Conservation (phyloP, 257 asterid genomes). For the Salvia hispanica region DNA sequence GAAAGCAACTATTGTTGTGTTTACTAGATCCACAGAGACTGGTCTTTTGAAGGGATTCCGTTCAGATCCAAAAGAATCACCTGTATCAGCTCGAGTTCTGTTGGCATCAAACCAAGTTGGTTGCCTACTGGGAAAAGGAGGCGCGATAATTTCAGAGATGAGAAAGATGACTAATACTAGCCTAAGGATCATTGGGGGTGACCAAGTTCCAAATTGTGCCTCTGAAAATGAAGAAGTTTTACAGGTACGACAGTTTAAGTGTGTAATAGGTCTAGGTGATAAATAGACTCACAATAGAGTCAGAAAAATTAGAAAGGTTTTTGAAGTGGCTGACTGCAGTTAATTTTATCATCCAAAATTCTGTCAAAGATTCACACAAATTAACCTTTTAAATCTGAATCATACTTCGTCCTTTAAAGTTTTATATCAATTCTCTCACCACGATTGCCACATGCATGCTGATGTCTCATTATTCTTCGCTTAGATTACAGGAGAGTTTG, state of each 20-base stretch:
- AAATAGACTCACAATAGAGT: neutral
- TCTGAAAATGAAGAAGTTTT: constrained; percentile 56
- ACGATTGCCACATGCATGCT: constrained; percentile 14
- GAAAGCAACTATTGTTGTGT: constrained; percentile 55
- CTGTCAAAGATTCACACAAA: neutral
- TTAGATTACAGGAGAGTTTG: constrained; percentile 71
- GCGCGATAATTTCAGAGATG: constrained; percentile 67
- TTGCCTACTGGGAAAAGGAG: constrained; percentile 82
- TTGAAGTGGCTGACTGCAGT: neutral
- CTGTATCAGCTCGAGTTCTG: constrained; percentile 53
- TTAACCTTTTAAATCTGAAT: neutral
- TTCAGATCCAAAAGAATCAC: constrained; percentile 40
- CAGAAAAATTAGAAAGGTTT: neutral
- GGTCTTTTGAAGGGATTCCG: constrained; percentile 39
- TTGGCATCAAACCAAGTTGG: constrained; percentile 65
- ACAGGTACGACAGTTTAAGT: constrained; percentile 49
- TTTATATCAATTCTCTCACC: constrained; percentile 12
- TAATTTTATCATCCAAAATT: constrained; percentile 5
- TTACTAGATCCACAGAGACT: constrained; percentile 48
- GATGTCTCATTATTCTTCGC: constrained; percentile 20
- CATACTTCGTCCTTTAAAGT: constrained; percentile 10
- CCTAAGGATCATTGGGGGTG: constrained; percentile 50
- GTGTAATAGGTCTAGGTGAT: neutral
- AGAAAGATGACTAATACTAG: constrained; percentile 71
- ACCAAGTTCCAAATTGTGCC: constrained; percentile 67